These are phyloP conservation scores for Spathaspora sp. DNA, from an alignment of 805 yeast genomes.

Conservation along the genomic window DNA sequence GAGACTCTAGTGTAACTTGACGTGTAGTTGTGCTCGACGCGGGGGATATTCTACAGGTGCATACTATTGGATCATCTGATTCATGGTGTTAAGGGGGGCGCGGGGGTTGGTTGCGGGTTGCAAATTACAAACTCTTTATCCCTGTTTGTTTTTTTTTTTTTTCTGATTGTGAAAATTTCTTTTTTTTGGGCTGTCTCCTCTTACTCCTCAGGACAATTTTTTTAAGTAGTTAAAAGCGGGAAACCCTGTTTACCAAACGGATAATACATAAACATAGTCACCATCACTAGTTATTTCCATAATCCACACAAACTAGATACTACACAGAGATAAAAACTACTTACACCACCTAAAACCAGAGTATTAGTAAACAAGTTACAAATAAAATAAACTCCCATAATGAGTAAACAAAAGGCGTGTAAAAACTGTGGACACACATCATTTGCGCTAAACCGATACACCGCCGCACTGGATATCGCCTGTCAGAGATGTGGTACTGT, in stretches of 20 bases:
- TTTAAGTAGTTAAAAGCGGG: not conserved
- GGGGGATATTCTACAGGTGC: conserved; percentile 1
- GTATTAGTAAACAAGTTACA: not conserved
- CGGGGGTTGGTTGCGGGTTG: not conserved
- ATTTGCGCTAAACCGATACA: conserved; percentile 18
- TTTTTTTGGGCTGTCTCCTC: not conserved
- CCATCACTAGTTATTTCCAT: too few species aligned
- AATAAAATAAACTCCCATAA: not conserved
- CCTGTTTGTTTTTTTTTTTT: not conserved
- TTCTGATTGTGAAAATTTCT: not conserved
- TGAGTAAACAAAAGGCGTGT: conserved; percentile 12
- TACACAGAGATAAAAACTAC: too few species aligned
- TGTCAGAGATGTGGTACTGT: conserved; percentile 86
- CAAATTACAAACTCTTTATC: not conserved
- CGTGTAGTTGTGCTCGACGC: not conserved
- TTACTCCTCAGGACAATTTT: not conserved
- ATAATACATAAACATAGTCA: not conserved
- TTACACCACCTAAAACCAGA: not conserved
- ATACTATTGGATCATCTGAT: not conserved
- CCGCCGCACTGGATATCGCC: conserved; percentile 65
- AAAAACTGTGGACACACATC: conserved; percentile 22
- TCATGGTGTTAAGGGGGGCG: not conserved
- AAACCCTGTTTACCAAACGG: not conserved
- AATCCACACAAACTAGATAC: too few species aligned
- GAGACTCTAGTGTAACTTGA: not conserved